These are phyloP conservation scores for Prunus mume DNA, from an alignment of 306 rosid genomes.

Conservation along the genomic window DNA sequence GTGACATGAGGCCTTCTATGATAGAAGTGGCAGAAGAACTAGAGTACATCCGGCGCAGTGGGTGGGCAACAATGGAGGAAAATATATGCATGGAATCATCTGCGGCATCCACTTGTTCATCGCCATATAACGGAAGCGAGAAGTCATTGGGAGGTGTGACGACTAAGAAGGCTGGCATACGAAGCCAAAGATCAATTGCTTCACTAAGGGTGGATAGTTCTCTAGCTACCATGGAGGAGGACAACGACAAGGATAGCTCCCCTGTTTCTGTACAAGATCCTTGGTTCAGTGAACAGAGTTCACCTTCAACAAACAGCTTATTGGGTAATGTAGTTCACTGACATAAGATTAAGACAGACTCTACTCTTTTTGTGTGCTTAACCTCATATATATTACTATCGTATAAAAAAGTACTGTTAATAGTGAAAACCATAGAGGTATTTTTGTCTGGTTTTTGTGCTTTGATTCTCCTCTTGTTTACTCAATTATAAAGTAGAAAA, in stretches of 20 bases:
- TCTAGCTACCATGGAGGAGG: conserved; percentile 45
- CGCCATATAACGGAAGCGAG: conserved; percentile 54
- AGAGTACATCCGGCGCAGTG: conserved; percentile 65
- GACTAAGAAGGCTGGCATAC: conserved; percentile 34
- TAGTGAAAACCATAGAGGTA: neutral
- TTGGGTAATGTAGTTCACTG: conserved; percentile 65
- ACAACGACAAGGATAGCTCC: conserved; percentile 67
- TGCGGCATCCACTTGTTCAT: conserved; percentile 57
- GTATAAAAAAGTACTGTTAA: neutral
- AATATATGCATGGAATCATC: conserved; percentile 54
- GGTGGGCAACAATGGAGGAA: conserved; percentile 82
- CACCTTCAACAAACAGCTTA: conserved; percentile 88
- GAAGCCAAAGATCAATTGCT: conserved; percentile 55
- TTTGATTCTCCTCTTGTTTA: too few species aligned
- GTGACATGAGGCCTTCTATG: conserved; percentile 95
- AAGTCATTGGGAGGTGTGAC: conserved; percentile 36
- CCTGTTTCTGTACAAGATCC: conserved; percentile 90
- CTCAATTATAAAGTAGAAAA: too few species aligned
- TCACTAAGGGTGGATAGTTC: conserved; percentile 32
- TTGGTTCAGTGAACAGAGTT: conserved; percentile 91
- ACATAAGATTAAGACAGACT: conserved; percentile 18
- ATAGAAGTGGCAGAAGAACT: conserved; percentile 92
- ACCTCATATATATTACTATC: neutral
- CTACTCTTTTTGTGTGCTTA: neutral
- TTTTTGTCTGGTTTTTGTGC: too few species aligned